These are phyloP conservation scores for Silene coronaria DNA, from an alignment of 179 eudicot species.

Conservation along the genomic window DNA sequence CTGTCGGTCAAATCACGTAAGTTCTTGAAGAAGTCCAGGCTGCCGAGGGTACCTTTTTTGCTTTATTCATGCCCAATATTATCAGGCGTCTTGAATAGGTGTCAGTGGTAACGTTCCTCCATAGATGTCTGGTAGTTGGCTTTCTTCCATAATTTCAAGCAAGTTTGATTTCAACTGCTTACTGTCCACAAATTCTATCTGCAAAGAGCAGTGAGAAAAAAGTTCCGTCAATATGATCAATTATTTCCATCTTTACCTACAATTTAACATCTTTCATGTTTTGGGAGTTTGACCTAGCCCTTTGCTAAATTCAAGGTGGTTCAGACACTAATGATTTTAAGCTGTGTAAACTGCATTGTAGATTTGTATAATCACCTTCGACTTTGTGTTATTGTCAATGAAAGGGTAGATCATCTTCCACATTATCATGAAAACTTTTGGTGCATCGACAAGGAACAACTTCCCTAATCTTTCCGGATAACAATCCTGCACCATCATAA, in stretches of 20 bases:
- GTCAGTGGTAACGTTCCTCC: slow-evolving; percentile 56
- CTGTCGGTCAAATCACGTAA: not conserved
- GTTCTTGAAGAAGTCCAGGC: not conserved
- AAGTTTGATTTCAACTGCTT: slow-evolving; percentile 45
- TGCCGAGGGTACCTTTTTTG: not conserved
- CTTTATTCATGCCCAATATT: not conserved
- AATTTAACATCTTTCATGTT: too few relatives aligned
- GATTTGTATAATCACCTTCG: slow-evolving; percentile 32
- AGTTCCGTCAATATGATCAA: not conserved
- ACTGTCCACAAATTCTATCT: slow-evolving; percentile 60
- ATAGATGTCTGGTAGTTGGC: slow-evolving; percentile 64
- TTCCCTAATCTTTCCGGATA: slow-evolving; percentile 75
- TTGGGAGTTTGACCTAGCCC: not conserved
- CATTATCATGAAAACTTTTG: slow-evolving; percentile 50
- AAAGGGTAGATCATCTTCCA: slow-evolving; percentile 71
- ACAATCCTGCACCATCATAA: slow-evolving; percentile 44
- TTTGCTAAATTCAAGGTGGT: not conserved
- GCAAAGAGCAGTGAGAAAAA: slow-evolving; percentile 6
- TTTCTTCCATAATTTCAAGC: slow-evolving; percentile 57
- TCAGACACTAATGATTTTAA: not conserved
- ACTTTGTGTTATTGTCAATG: slow-evolving; percentile 54
- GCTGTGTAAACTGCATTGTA: not conserved
- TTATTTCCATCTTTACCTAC: not conserved
- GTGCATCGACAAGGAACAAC: slow-evolving; percentile 44
- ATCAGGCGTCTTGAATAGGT: slow-evolving; percentile 40